Evolutionary conservation across 495 filamentous ascomycete genomes (phyloP).

Genomic region (Cercophora newfieldiana): DNA sequence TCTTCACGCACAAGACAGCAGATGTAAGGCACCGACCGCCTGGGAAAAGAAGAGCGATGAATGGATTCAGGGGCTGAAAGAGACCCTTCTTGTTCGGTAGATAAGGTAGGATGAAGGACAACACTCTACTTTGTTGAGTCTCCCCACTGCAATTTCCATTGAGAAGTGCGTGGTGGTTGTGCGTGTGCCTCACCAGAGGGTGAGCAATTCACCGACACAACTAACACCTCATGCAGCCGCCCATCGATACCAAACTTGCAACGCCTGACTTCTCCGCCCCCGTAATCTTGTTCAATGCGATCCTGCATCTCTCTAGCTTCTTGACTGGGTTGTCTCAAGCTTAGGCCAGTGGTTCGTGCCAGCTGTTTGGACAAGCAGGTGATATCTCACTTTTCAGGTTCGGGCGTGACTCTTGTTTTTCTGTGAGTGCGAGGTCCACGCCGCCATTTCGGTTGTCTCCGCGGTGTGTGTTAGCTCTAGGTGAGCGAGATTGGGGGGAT

Average conservation of each 20-base stretch:
- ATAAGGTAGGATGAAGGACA: neutral
- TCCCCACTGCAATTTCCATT: neutral
- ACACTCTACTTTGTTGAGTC: neutral
- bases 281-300: conserved; percentile 14
- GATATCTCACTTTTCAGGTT: conserved; percentile 25
- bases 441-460: neutral
- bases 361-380: conserved; percentile 5
- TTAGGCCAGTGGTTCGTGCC: conserved; percentile 46
- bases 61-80: neutral
- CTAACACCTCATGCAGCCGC: neutral
- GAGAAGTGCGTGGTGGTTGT: neutral
- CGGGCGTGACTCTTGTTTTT: neutral
- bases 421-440: neutral
- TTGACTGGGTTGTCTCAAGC: conserved; percentile 35
- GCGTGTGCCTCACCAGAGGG: too few species aligned
- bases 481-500: neutral
- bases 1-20: neutral
- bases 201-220: too few species aligned
- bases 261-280: neutral
- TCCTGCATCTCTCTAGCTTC: neutral
- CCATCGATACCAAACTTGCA: neutral
- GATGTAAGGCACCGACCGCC: neutral
- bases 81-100: neutral
- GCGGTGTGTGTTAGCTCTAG: neutral
- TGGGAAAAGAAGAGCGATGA: neutral